phyloP scores from a whole-genome alignment of 1,284 basidiomycete species.

The Cryptococcus deneoformans region DNA sequence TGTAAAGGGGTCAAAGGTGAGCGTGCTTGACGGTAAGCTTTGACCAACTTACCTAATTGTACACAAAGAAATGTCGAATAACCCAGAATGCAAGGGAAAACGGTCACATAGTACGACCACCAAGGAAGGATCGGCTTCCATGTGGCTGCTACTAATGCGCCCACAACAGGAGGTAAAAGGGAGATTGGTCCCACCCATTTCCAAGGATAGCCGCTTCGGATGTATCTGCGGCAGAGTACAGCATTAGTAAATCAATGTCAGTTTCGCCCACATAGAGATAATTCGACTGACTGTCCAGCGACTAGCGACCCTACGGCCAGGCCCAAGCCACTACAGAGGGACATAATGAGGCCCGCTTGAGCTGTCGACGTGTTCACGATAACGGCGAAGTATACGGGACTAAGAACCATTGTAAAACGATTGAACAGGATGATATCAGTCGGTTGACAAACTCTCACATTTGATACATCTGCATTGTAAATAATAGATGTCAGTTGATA shows the following conservation, averaged over 20 bases:
- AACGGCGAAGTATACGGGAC: conserved; percentile 48
- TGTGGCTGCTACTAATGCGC: conserved; percentile 27
- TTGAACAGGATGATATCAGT: not conserved
- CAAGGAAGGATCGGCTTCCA: conserved; percentile 39
- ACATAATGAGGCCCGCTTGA: conserved; percentile 48
- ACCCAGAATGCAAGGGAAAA: conserved; percentile 44
- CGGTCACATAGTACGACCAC: conserved; percentile 43
- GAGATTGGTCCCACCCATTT: conserved; percentile 34
- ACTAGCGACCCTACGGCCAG: conserved; percentile 78
- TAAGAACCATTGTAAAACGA: conserved; percentile 2
- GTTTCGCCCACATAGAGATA: not conserved
- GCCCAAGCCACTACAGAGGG: conserved; percentile 75
- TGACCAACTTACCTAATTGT: conserved; percentile 32
- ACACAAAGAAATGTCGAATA: conserved; percentile 46
- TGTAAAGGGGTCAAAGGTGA: conserved; percentile 1
- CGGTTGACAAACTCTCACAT: conserved; percentile 10
- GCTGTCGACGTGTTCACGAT: conserved; percentile 43
- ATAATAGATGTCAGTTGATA: not conserved
- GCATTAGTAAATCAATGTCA: not conserved
- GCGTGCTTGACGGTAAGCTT: not conserved
- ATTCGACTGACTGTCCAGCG: conserved; percentile 67
- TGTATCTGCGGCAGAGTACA: conserved; percentile 28
- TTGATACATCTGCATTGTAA: conserved; percentile 23
- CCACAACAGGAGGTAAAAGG: conserved; percentile 32
- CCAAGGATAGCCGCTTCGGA: conserved; percentile 41